Conservation (phyloP, 2,329 filamentous ascomycete genomes). For the Pseudonectria buxi region DNA sequence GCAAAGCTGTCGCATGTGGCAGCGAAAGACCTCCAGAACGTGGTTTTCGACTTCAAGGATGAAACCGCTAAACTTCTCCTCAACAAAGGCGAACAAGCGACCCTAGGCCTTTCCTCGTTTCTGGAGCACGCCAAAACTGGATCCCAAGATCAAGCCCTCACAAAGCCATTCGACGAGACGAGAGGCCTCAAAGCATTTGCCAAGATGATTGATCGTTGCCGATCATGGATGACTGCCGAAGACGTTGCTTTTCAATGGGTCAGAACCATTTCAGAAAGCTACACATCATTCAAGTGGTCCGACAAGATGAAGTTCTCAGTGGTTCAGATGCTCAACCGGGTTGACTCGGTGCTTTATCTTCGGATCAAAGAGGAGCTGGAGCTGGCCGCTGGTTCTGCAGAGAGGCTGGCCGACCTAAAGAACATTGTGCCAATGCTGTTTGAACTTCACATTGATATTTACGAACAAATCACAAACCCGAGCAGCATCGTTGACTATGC, state of each 20-base stretch:
- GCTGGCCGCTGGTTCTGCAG: slow-evolving; percentile 16
- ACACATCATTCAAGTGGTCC: slow-evolving; percentile 50
- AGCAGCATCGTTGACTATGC: slow-evolving; percentile 46
- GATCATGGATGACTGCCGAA: slow-evolving; percentile 45
- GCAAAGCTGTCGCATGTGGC: slow-evolving; percentile 40
- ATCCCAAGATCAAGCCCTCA: slow-evolving; percentile 42
- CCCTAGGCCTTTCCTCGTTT: slow-evolving; percentile 52
- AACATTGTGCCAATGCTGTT: slow-evolving; percentile 51
- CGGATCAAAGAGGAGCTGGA: slow-evolving; percentile 38
- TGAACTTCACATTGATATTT: slow-evolving; percentile 56
- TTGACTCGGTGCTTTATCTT: slow-evolving; percentile 46
- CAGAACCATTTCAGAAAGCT: slow-evolving; percentile 41
- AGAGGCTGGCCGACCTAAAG: slow-evolving; percentile 30
- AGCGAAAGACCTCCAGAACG: slow-evolving; percentile 43
- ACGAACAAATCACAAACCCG: slow-evolving; percentile 51
- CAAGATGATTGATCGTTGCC: slow-evolving; percentile 34
- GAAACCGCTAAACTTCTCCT: slow-evolving; percentile 47
- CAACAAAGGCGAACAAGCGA: slow-evolving; percentile 45
- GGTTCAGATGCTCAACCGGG: slow-evolving; percentile 47
- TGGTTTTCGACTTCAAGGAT: slow-evolving; percentile 45
- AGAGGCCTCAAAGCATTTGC: slow-evolving; percentile 48
- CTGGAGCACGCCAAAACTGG: slow-evolving; percentile 56
- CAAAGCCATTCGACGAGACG: slow-evolving; percentile 44
- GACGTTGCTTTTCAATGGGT: slow-evolving; percentile 57
- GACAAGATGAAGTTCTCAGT: slow-evolving; percentile 50